A percentile compares a stretch with the other conserved stretches of the same genome.
These are phyloP conservation scores for Silybum marianum DNA, from an alignment of 129 eudicot species.

Conservation along the genomic window DNA sequence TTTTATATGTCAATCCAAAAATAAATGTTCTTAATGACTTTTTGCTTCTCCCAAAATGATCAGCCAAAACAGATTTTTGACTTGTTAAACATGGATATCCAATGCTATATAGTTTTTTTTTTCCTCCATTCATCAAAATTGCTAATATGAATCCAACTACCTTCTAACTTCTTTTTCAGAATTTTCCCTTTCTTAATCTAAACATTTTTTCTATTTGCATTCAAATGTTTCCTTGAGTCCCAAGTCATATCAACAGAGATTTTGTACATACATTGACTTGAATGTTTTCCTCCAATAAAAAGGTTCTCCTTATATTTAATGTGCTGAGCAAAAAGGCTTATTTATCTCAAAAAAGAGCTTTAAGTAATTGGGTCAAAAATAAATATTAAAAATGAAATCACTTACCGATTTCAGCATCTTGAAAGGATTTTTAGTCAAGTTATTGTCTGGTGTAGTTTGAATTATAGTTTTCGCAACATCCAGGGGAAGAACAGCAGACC, in stretches of 20 bases:
- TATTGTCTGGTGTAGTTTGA: constrained; percentile 64
- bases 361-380: constrained; percentile 8
- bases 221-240: neutral
- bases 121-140: neutral
- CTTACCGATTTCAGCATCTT: constrained; percentile 56
- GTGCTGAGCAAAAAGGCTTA: neutral
- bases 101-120: constrained; percentile 1
- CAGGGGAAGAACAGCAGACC: constrained; percentile 82
- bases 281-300: neutral
- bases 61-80: neutral
- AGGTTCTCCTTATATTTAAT: neutral
- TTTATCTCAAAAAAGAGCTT: neutral
- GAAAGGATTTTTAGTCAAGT: constrained; percentile 66
- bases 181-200: neutral
- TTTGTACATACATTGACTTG: neutral
- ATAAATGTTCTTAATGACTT: neutral
- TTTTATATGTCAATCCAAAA: neutral
- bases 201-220: neutral
- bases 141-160: neutral
- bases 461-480: constrained; percentile 89
- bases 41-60: neutral
- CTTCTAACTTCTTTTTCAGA: neutral
- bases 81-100: neutral
- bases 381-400: neutral
- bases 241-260: neutral